Percentiles rank a stretch among this genome's conserved stretches.
These are phyloP conservation scores for Penicillium robsamsonii DNA, from an alignment of 495 filamentous ascomycete species.

Conservation along the genomic window DNA sequence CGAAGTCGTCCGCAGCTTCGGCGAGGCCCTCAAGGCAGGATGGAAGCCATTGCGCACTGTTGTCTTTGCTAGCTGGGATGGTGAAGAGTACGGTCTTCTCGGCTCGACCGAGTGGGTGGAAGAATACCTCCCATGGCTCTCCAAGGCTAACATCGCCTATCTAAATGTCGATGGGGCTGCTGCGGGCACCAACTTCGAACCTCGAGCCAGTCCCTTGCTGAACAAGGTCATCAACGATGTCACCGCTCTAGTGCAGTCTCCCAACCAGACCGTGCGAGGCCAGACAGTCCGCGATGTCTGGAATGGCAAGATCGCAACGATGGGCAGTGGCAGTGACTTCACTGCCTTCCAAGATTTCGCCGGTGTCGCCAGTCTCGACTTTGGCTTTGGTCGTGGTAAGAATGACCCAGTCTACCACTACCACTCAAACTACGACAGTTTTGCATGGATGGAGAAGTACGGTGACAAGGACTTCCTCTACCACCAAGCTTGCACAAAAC, in stretches of 20 bases:
- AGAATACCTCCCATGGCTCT: conserved; percentile 85
- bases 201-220: conserved; percentile 66
- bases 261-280: conserved; percentile 63
- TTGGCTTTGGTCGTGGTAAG: conserved; percentile 50
- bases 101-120: conserved; percentile 76
- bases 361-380: conserved; percentile 63
- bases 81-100: conserved; percentile 68
- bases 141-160: conserved; percentile 67
- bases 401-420: conserved; percentile 67
- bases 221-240: conserved; percentile 72
- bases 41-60: conserved; percentile 89
- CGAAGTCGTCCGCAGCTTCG: conserved; percentile 81
- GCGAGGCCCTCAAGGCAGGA: conserved; percentile 66
- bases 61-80: conserved; percentile 73
- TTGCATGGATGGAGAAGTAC: conserved; percentile 71
- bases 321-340: conserved; percentile 72
- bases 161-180: conserved; percentile 69
- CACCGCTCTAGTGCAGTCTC: conserved; percentile 68
- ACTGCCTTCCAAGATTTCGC: conserved; percentile 74
- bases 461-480: conserved; percentile 62
- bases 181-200: conserved; percentile 46
- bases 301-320: conserved; percentile 59
- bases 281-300: conserved; percentile 68
- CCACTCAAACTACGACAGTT: conserved; percentile 76
- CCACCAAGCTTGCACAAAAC: conserved; percentile 58